Base-by-base conservation (phyloP, 208 protist species). In the Crithidia brevicula region DNA sequence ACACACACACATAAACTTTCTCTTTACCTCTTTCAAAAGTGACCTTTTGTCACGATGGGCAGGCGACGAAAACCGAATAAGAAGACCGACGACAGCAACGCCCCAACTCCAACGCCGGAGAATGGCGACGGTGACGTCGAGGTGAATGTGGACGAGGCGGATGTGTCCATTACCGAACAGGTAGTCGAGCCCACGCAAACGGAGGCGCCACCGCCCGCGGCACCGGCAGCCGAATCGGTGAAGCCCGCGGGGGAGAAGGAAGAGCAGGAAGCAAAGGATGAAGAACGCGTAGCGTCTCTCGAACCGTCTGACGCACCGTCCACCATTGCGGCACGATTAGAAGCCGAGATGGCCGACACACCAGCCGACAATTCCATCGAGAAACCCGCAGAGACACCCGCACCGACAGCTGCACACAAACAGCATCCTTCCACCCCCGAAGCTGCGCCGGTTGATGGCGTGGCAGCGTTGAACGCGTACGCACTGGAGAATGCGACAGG, bases 391-490 rank as follows among this genome's bases (percentile, higher is more conserved):
- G n/a, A n/a, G n/a, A n/a, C n/a, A n/a, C n/a, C n/a, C n/a, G n/a
- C n/a, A n/a, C n/a, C n/a, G n/a, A n/a, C n/a, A n/a, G n/a, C n/a
- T n/a, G n/a, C n/a, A n/a, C n/a, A n/a, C n/a, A n/a, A n/a, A n/a
- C n/a, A n/a, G n/a, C n/a, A n/a, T n/a, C n/a, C n/a, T n/a, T n/a
- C 36, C 34, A 38, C 56, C 1, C n/a, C 30, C 28, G 33, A 30
- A 42, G 20, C 23, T 0, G 34, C 16, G 16, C 20, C 58, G n/a
- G 30, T 56, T 7, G 28, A 67, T 18, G 70, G 54, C 5, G 74
- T 80, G 18, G 74, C 47, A 9, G 74, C 68, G 22, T 31, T 80
- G 33, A 80, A 80, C 45, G 62, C 67, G 8, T 80, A 67, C 45
- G 74, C 62, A 1, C 36, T 76, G 42, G 30, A 72, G 33, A 79